phyloP scores from a whole-genome alignment of 2,329 filamentous ascomycete species.

The Teratosphaeria gauchensis region DNA sequence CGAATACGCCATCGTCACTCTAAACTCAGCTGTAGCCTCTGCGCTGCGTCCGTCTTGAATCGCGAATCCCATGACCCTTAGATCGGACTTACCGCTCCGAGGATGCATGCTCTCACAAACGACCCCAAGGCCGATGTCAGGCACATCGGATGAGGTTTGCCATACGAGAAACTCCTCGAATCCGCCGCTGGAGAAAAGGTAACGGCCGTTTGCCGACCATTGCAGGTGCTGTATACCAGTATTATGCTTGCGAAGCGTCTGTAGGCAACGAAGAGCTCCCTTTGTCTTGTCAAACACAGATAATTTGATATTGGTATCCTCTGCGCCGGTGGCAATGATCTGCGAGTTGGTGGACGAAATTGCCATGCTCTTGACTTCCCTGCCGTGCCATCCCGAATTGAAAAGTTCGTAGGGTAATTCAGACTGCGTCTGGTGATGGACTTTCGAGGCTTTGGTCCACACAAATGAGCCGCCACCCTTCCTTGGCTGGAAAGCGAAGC shows the following conservation, averaged over 20 bases:
- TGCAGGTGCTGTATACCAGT: slow-evolving; percentile 73
- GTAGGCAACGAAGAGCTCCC: slow-evolving; percentile 40
- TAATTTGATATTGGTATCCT: slow-evolving; percentile 67
- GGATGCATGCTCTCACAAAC: slow-evolving; percentile 43
- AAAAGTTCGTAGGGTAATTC: slow-evolving; percentile 31
- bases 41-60: slow-evolving; percentile 4
- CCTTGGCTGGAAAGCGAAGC: slow-evolving; percentile 50
- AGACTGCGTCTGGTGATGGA: slow-evolving; percentile 13
- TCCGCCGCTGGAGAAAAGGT: slow-evolving; percentile 78
- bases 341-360: slow-evolving; percentile 27
- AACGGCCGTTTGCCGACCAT: slow-evolving; percentile 58
- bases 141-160: slow-evolving; percentile 48
- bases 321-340: slow-evolving; percentile 57
- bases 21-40: slow-evolving; percentile 29
- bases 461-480: slow-evolving; percentile 47
- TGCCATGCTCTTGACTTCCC: slow-evolving; percentile 66
- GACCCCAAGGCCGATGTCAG: slow-evolving; percentile 44
- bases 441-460: slow-evolving; percentile 58
- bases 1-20: slow-evolving; percentile 67
- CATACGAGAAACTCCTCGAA: slow-evolving; percentile 86
- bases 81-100: slow-evolving; percentile 49
- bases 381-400: slow-evolving; percentile 66
- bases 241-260: slow-evolving; percentile 65
- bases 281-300: slow-evolving; percentile 39
- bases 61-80: slow-evolving; percentile 76